Conservation (phyloP, 1,139 yeast species). For the Hanseniaspora gamundiae region DNA sequence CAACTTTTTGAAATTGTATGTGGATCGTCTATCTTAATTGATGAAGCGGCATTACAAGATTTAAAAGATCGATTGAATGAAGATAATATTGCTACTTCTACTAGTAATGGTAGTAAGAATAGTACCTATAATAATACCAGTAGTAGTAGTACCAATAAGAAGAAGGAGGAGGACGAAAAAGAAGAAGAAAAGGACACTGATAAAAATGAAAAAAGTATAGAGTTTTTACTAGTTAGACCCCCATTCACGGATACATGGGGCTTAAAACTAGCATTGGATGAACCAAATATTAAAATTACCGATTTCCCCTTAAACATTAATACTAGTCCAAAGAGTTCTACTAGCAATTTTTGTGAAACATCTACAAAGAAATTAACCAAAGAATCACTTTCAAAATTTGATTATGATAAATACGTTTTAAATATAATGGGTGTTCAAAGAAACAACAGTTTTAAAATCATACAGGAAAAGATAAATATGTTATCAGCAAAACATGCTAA, state of each 20-base stretch:
- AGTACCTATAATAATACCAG: not conserved
- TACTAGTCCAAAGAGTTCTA: not conserved
- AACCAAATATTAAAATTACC: slow-evolving; percentile 20
- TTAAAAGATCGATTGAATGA: not conserved
- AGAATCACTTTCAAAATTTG: slow-evolving; percentile 3
- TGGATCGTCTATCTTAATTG: not conserved
- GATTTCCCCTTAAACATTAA: slow-evolving; percentile 16
- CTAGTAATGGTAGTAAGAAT: not conserved
- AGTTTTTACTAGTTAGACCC: slow-evolving; percentile 18
- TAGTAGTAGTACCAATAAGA: not conserved
- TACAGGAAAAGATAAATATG: not conserved
- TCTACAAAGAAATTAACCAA: slow-evolving; percentile 4
- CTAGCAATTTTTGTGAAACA: slow-evolving; percentile 2
- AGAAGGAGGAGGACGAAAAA: not conserved
- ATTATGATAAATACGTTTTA: not conserved
- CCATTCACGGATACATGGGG: slow-evolving; percentile 12
- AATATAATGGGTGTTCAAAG: not conserved
- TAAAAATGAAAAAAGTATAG: slow-evolving; percentile 15
- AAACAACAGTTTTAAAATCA: not conserved
- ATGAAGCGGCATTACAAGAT: not conserved
- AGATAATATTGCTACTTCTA: not conserved
- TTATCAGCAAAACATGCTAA: not conserved
- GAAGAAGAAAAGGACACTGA: not conserved
- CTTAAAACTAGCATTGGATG: slow-evolving; percentile 25
- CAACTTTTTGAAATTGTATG: not conserved